Evolutionary conservation across 2,329 filamentous ascomycete genomes (phyloP), one percentile per base, ranked within the genome.

Genomic region (Trichoderma cornu-damae): DNA sequence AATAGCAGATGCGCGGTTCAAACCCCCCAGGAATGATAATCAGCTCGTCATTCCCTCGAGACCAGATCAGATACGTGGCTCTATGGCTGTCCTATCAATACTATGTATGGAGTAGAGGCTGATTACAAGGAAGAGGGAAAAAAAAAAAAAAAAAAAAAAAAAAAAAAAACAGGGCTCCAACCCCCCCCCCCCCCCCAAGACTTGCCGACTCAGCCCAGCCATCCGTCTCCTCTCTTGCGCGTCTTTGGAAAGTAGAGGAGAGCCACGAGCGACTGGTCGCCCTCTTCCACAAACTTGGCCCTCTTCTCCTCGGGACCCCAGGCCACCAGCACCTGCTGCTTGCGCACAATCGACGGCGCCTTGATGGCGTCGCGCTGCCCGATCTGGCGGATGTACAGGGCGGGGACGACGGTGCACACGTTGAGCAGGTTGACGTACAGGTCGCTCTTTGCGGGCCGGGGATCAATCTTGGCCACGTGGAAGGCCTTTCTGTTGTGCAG

Each of bases 321-420:
- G 3, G 70, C 73, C 12, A 75, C 71, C 14, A 75, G 61, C 59
- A 73, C 65, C 55, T 69, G 68, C 60, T 76, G 73, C 60, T 68
- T 71, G 24, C 68, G 66, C n/a, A 75, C 65, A 7, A 72, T 58
- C 7, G 60, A 63, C 0, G 71, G 68, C 48, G 70, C 68, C 57
- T 68, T 68, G 56, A 73, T 67, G 3, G 64, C 61, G 56, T 72
- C 66, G 8, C 65, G 66, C 57, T 66, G 69, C 8, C 72, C 70
- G 11, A 72, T 66, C 55, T 70, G 67, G 8, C 69, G 67, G 64
- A 74, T 70, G 59, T 68, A 69, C 12, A 76, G 63, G 9, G 70
- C 70, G 2, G 74, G 74, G 1, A 60, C 60, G 3, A 72, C 61
- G 0, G 71, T 71, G 34, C 69, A 72, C 3, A 76, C 65, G 43